phyloP scores from a whole-genome alignment of 208 protist species.

The Tritrichomonas foetus region DNA sequence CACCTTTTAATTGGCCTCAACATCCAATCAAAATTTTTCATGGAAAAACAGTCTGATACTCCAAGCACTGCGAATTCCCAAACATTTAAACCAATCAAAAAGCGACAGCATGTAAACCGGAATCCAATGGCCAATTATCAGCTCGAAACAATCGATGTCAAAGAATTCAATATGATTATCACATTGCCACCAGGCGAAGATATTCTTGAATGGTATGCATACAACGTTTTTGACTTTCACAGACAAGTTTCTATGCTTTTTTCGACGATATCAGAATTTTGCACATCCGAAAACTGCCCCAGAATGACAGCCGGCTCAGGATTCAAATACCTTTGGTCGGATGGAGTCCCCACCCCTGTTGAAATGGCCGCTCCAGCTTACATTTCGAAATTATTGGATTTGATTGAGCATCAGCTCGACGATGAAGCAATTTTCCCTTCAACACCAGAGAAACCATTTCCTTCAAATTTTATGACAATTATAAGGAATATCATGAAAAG shows the following conservation, averaged over 20 bases:
- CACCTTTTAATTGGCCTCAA: too few species aligned
- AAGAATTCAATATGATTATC: background rate
- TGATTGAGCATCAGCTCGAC: background rate
- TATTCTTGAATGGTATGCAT: background rate
- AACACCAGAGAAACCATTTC: constrained; percentile 55
- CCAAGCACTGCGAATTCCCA: too few species aligned
- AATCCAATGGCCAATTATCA: too few species aligned
- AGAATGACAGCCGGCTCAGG: background rate
- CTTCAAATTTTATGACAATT: constrained; percentile 61
- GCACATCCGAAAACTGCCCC: background rate
- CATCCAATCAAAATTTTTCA: too few species aligned
- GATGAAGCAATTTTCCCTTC: background rate
- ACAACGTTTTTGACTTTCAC: background rate
- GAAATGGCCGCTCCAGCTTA: background rate
- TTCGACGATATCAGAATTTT: background rate
- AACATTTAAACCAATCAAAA: too few species aligned
- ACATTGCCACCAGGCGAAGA: background rate
- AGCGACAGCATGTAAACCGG: too few species aligned
- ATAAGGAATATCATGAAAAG: constrained; percentile 86
- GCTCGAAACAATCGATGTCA: background rate
- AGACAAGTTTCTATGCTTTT: background rate
- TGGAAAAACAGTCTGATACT: too few species aligned
- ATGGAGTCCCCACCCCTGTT: background rate
- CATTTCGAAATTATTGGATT: background rate
- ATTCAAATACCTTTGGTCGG: background rate